These are phyloP conservation scores for Stachybotrys chlorohalonatus DNA, from an alignment of 2,329 filamentous ascomycete species.

Conservation along the genomic window DNA sequence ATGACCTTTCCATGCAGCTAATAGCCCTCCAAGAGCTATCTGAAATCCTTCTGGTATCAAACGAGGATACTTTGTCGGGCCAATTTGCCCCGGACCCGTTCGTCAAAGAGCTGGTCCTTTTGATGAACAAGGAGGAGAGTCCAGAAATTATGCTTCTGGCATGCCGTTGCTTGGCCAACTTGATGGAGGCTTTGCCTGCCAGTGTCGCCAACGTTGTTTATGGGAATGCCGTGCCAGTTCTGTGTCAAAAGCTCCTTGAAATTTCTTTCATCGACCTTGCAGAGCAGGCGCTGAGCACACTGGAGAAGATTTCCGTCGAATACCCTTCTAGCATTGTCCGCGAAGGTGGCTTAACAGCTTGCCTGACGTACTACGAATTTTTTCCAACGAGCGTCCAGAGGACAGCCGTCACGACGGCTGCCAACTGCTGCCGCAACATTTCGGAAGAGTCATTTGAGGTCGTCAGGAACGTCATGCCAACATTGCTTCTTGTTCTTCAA, in stretches of 20 bases:
- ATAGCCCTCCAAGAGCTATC: conserved; percentile 90
- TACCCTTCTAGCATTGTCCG: conserved; percentile 93
- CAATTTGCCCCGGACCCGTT: conserved; percentile 92
- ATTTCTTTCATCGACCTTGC: conserved; percentile 97
- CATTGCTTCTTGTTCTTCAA: conserved; percentile 76
- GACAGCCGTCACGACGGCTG: conserved; percentile 92
- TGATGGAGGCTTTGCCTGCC: conserved; percentile 93
- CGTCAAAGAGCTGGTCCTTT: conserved; percentile 81
- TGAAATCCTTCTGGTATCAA: conserved; percentile 86
- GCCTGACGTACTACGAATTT: conserved; percentile 91
- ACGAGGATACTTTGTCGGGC: conserved; percentile 90
- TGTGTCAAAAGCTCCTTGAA: conserved; percentile 91
- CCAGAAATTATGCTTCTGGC: conserved; percentile 96
- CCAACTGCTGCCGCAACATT: conserved; percentile 96
- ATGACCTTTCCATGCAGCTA: conserved; percentile 82
- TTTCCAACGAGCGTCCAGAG: conserved; percentile 95
- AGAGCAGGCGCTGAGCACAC: conserved; percentile 89
- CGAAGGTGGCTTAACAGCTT: conserved; percentile 92
- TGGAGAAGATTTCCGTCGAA: conserved; percentile 95
- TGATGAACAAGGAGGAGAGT: conserved; percentile 95
- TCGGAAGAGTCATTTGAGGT: conserved; percentile 88
- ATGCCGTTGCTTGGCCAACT: conserved; percentile 87
- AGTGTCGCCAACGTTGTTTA: conserved; percentile 95
- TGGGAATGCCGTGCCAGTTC: conserved; percentile 86
- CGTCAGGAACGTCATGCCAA: conserved; percentile 93